Percentiles rank a stretch among this genome's conserved stretches.
These are phyloP conservation scores for Pharnaceum exiguum DNA, from an alignment of 148 eudicot species.

Conservation along the genomic window DNA sequence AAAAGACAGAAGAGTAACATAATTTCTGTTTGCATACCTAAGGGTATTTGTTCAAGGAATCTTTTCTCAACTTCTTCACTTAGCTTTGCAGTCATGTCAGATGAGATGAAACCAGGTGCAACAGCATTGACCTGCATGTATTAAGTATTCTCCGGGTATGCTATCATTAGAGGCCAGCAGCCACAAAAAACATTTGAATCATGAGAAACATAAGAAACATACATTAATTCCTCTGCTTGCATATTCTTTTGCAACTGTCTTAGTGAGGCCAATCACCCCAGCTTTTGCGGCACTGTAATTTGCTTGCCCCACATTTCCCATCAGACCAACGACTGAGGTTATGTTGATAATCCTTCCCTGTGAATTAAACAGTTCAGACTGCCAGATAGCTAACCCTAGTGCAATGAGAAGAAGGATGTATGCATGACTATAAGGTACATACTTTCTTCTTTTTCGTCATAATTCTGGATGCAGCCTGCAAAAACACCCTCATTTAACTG, in stretches of 20 bases:
- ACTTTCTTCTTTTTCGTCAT: constrained; percentile 97
- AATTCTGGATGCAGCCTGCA: constrained; percentile 84
- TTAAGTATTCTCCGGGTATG: not conserved
- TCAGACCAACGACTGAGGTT: constrained; percentile 85
- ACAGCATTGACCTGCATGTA: constrained; percentile 76
- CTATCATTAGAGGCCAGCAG: too few relatives aligned
- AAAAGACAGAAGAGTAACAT: too few relatives aligned
- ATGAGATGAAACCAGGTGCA: constrained; percentile 96
- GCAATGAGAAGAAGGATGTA: not conserved
- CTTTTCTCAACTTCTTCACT: constrained; percentile 74
- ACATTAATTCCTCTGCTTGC: constrained; percentile 90
- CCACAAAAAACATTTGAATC: too few relatives aligned
- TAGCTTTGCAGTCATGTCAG: constrained; percentile 95
- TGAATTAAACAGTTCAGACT: constrained; percentile 8
- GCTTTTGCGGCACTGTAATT: constrained; percentile 99
- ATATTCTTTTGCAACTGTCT: constrained; percentile 90
- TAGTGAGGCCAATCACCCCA: constrained; percentile 94
- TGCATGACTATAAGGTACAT: not conserved
- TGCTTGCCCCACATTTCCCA: constrained; percentile 95
- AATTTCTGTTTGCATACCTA: constrained; percentile 42
- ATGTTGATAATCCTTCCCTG: constrained; percentile 96
- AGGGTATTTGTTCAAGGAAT: constrained; percentile 65
- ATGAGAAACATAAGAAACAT: constrained; percentile 18
- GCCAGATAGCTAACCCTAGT: constrained; percentile 1
- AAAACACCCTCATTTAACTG: not conserved